phyloP scores from a whole-genome alignment of 106 monocot genomes.

The Apostasia ramifera region DNA sequence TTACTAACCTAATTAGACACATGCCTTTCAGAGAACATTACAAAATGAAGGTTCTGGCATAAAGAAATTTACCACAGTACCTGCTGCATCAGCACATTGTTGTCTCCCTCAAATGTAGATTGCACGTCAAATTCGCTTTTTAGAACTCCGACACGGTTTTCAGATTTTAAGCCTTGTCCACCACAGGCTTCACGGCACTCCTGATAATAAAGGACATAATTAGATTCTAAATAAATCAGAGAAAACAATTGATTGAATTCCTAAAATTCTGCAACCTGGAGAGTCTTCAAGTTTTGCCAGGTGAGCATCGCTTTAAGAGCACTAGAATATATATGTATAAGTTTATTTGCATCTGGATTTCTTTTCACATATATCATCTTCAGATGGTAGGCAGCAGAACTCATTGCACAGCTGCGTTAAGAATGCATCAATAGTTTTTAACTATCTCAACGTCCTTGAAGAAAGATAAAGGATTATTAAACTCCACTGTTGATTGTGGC shows the following conservation, averaged over 20 bases:
- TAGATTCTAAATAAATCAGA: neutral
- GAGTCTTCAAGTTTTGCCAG: constrained; percentile 94
- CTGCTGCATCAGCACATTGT: constrained; percentile 97
- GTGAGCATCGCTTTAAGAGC: constrained; percentile 72
- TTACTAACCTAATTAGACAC: constrained; percentile 72
- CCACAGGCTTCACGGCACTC: constrained; percentile 98
- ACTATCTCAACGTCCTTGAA: neutral
- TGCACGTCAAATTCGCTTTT: constrained; percentile 95
- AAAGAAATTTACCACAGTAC: constrained; percentile 17
- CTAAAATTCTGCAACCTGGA: constrained; percentile 39
- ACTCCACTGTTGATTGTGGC: neutral
- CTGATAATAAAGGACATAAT: constrained; percentile 19
- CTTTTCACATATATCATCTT: constrained; percentile 66
- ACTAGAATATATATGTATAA: constrained; percentile 85
- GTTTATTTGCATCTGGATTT: constrained; percentile 63
- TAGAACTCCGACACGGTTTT: constrained; percentile 74
- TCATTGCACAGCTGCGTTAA: constrained; percentile 70
- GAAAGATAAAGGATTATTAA: neutral
- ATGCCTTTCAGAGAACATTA: neutral
- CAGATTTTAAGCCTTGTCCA: constrained; percentile 97
- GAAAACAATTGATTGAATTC: neutral
- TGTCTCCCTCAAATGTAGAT: constrained; percentile 97
- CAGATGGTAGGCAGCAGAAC: constrained; percentile 54
- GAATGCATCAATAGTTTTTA: neutral
- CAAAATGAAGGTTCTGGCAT: neutral